Percentiles rank a stretch among this genome's conserved stretches.
Evolutionary conservation across 2,329 filamentous ascomycete genomes (phyloP).

Genomic region (Colletotrichum chlorophyti): DNA sequence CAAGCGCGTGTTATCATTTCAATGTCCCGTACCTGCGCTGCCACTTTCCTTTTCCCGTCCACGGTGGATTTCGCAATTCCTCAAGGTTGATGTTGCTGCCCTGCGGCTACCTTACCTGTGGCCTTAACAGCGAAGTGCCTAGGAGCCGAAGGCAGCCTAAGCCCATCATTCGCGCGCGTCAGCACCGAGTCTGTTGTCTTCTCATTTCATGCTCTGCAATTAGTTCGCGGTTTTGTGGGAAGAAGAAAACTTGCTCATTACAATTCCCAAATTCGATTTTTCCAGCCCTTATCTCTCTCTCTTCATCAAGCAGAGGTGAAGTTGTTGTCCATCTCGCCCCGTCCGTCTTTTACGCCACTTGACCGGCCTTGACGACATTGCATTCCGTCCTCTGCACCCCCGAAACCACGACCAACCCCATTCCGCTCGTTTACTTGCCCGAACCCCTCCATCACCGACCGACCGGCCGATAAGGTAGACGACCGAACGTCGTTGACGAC

Average conservation of each 20-base stretch:
- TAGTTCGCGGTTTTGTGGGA: too few relatives aligned
- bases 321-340: too few relatives aligned
- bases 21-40: too few relatives aligned
- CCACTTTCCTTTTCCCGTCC: too few relatives aligned
- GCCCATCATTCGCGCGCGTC: neutral
- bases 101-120: conserved; percentile 11
- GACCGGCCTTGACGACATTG: too few relatives aligned
- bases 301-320: too few relatives aligned
- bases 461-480: neutral
- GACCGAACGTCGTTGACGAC: conserved; percentile 14
- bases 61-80: too few relatives aligned
- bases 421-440: conserved; percentile 17
- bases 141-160: neutral
- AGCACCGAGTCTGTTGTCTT: neutral
- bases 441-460: conserved; percentile 21
- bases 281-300: neutral
- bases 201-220: too few relatives aligned
- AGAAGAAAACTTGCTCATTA: too few relatives aligned
- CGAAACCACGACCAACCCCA: neutral
- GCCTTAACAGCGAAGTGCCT: conserved; percentile 13
- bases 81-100: neutral
- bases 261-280: neutral
- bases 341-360: too few relatives aligned
- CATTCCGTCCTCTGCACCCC: neutral
- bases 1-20: too few relatives aligned